Conservation (phyloP, 2,329 filamentous ascomycete genomes). For the Chrysosporium keratinophilum region DNA sequence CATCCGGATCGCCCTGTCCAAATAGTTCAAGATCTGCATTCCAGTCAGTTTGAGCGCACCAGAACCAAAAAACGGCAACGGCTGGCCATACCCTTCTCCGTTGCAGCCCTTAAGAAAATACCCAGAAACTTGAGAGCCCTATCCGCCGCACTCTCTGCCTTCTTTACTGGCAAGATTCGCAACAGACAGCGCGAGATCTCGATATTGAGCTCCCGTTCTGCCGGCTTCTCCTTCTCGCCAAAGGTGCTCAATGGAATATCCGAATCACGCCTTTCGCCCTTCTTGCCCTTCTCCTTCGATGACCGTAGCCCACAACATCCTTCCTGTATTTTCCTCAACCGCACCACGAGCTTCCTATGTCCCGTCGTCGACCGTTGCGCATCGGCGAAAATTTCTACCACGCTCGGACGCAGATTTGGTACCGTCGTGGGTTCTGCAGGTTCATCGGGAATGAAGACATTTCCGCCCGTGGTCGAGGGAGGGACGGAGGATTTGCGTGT, state of each 20-base stretch:
- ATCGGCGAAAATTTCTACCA: constrained; percentile 64
- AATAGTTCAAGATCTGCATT: constrained; percentile 55
- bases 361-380: constrained; percentile 83
- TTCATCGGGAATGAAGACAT: constrained; percentile 53
- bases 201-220: constrained; percentile 75
- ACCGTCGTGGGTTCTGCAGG: constrained; percentile 29
- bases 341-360: constrained; percentile 80
- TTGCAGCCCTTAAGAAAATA: constrained; percentile 66
- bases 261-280: constrained; percentile 19
- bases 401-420: constrained; percentile 57
- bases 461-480: constrained; percentile 60
- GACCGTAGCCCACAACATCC: constrained; percentile 55
- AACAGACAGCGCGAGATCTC: constrained; percentile 77
- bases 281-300: constrained; percentile 26
- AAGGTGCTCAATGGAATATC: constrained; percentile 30
- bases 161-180: constrained; percentile 76
- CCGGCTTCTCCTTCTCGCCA: constrained; percentile 53
- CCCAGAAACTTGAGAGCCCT: constrained; percentile 75
- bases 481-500: constrained; percentile 38
- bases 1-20: constrained; percentile 51
- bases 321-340: constrained; percentile 82
- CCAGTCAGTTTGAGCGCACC: not conserved
- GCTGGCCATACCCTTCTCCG: constrained; percentile 43
- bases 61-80: no score
- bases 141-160: constrained; percentile 80